Percentiles rank a stretch among this genome's conserved stretches.
phyloP scores from a whole-genome alignment of 352 stramenopile species.

The Phytophthora pini region DNA sequence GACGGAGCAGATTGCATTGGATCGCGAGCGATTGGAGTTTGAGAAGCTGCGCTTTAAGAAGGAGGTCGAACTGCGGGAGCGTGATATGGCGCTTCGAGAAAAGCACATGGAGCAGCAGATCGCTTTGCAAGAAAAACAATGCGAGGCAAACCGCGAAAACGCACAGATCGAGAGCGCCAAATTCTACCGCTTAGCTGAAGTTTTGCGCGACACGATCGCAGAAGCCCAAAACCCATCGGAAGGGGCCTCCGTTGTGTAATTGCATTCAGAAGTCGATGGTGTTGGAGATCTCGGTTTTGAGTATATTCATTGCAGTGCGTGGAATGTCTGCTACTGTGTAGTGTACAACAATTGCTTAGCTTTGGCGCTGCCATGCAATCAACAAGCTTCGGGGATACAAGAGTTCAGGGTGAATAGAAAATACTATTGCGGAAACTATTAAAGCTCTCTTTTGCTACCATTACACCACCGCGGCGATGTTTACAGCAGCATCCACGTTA shows the following conservation, averaged over 20 bases:
- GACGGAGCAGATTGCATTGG: slow-evolving; percentile 70
- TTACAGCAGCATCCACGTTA: slow-evolving; percentile 4
- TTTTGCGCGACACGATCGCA: slow-evolving; percentile 61
- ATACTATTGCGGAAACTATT: slow-evolving; percentile 39
- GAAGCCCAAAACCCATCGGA: slow-evolving; percentile 36
- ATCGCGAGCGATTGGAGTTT: slow-evolving; percentile 77
- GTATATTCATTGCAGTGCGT: not conserved
- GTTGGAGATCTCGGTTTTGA: not conserved
- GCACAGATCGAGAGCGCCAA: slow-evolving; percentile 60
- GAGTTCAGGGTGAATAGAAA: slow-evolving; percentile 29
- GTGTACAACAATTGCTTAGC: too few relatives aligned
- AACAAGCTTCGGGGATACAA: slow-evolving; percentile 7
- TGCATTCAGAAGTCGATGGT: not conserved
- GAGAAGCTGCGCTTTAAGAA: slow-evolving; percentile 79
- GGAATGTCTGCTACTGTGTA: too few relatives aligned
- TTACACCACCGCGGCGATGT: slow-evolving; percentile 20
- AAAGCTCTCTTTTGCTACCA: slow-evolving; percentile 14
- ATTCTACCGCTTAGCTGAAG: slow-evolving; percentile 66
- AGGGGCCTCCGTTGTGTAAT: slow-evolving; percentile 51
- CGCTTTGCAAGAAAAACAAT: slow-evolving; percentile 60
- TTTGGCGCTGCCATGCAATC: not conserved
- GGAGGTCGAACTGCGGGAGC: slow-evolving; percentile 74
- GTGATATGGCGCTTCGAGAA: slow-evolving; percentile 64
- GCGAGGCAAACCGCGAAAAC: slow-evolving; percentile 48
- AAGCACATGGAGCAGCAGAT: slow-evolving; percentile 73